Evolutionary conservation across 257 asterid genomes (phyloP).

Genomic region (Rauvolfia tetraphylla): DNA sequence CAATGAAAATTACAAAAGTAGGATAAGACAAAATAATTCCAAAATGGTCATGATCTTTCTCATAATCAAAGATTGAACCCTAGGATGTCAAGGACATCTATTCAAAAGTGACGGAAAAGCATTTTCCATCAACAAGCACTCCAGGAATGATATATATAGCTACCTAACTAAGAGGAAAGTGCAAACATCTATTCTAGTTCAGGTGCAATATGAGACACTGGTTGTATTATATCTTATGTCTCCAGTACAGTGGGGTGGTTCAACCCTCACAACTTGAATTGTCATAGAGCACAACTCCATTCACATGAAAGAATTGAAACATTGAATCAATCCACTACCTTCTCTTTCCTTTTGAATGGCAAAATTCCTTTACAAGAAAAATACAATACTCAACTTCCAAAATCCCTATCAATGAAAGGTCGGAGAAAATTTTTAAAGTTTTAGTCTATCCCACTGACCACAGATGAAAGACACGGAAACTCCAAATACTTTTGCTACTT

Average conservation of each 20-base stretch:
- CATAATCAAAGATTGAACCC: too few species aligned
- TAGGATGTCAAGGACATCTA: background rate
- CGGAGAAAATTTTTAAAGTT: background rate
- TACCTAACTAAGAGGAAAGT: background rate
- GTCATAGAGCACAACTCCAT: background rate
- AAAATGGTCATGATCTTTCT: constrained; percentile 1
- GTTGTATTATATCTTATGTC: background rate
- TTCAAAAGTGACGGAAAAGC: background rate
- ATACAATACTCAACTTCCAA: background rate
- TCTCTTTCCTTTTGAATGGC: background rate
- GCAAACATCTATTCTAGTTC: background rate
- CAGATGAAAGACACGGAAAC: background rate
- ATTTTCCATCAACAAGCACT: background rate
- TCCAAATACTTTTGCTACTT: background rate
- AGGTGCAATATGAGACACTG: background rate
- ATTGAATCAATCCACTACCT: background rate
- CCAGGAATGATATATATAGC: background rate
- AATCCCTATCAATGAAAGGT: background rate
- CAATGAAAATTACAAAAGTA: background rate
- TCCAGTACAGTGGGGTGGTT: background rate
- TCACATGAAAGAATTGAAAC: background rate
- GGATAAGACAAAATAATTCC: background rate
- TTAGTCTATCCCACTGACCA: background rate
- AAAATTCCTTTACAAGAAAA: background rate
- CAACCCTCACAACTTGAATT: background rate